A percentile compares a stretch with the other conserved stretches of the same genome.
Conservation (phyloP, 768 basidiomycete genomes). For the Amanita jacksonii region DNA sequence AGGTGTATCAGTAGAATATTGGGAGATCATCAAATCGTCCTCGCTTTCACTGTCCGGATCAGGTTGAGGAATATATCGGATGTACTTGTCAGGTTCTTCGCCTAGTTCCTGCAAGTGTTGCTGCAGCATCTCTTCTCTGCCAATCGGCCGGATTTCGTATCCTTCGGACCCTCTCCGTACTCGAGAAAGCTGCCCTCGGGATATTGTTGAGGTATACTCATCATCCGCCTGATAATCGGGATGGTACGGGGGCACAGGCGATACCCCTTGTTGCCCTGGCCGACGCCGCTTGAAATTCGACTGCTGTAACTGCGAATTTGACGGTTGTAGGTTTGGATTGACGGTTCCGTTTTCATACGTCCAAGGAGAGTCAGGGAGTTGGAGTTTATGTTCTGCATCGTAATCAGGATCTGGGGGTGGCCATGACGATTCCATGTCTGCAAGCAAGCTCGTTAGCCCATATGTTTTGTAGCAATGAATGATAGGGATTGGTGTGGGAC, state of each 20-base stretch:
- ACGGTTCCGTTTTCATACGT: slow-evolving; percentile 71
- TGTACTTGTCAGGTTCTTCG: slow-evolving; percentile 52
- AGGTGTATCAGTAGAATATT: background rate
- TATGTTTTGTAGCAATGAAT: background rate
- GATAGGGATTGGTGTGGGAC: background rate
- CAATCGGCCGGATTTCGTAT: slow-evolving; percentile 55
- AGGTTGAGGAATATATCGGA: slow-evolving; percentile 56
- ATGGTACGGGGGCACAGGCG: slow-evolving; percentile 66
- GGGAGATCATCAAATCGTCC: background rate
- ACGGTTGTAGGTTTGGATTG: slow-evolving; percentile 69
- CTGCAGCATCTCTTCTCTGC: slow-evolving; percentile 55
- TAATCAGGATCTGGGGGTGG: slow-evolving; percentile 65
- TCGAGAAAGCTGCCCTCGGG: slow-evolving; percentile 19
- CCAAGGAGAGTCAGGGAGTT: slow-evolving; percentile 64
- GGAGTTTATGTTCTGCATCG: slow-evolving; percentile 27
- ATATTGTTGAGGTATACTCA: slow-evolving; percentile 21
- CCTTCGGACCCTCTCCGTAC: slow-evolving; percentile 76
- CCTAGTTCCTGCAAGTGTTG: slow-evolving; percentile 46
- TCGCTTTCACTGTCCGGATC: slow-evolving; percentile 33
- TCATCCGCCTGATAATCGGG: slow-evolving; percentile 47
- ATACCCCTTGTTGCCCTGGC: slow-evolving; percentile 24
- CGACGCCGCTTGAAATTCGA: slow-evolving; percentile 16
- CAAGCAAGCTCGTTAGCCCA: slow-evolving; percentile 6
- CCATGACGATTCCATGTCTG: slow-evolving; percentile 37
- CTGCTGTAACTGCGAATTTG: slow-evolving; percentile 33